Conservation (phyloP, 306 rosid genomes). For the Luffa aegyptiaca region DNA sequence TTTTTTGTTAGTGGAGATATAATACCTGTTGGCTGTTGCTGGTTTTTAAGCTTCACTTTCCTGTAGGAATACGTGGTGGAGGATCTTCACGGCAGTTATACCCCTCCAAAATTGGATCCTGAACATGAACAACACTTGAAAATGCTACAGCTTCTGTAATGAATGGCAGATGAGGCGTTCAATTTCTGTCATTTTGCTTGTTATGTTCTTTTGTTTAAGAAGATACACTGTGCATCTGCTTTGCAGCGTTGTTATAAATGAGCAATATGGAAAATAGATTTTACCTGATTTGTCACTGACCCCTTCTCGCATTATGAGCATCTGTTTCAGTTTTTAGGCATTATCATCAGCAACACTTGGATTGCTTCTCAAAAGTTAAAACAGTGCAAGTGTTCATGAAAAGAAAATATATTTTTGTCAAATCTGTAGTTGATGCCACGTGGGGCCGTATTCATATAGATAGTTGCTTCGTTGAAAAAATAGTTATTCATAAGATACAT, state of each 20-base stretch:
- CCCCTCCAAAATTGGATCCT: conserved; percentile 81
- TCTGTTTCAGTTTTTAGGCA: background rate
- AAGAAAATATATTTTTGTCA: background rate
- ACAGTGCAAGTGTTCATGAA: background rate
- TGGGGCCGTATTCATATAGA: background rate
- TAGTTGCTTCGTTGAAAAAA: background rate
- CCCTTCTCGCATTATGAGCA: background rate
- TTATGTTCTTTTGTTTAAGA: background rate
- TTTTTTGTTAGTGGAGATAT: background rate
- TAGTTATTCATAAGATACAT: background rate
- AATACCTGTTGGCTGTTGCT: background rate
- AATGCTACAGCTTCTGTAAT: conserved; percentile 79
- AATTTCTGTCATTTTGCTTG: conserved; percentile 7
- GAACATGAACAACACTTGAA: conserved; percentile 85
- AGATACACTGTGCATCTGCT: background rate
- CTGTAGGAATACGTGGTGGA: conserved; percentile 85
- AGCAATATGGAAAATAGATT: background rate
- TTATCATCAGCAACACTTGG: background rate
- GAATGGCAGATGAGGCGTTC: conserved; percentile 10
- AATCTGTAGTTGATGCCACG: background rate
- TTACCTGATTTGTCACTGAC: background rate
- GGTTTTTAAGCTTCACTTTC: background rate
- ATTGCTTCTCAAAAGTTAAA: background rate
- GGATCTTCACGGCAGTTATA: conserved; percentile 72
- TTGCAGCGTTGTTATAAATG: conserved; percentile 3